Evolutionary conservation across 2,329 filamentous ascomycete genomes (phyloP).

Genomic region (Claviceps digitariae): DNA sequence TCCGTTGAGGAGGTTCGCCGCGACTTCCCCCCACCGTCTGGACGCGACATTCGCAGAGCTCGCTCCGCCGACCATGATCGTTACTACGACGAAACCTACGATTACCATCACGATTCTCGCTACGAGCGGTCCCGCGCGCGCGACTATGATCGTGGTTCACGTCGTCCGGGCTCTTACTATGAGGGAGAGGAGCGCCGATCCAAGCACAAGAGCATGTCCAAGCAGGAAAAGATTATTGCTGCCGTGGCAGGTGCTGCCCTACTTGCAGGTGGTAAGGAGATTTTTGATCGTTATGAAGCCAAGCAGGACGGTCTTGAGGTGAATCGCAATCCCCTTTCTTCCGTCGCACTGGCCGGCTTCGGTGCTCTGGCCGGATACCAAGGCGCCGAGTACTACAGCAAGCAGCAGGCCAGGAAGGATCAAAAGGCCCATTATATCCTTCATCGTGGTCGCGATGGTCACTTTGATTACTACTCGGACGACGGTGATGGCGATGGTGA

Average conservation of each 20-base stretch:
- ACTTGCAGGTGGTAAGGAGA: slow-evolving; percentile 51
- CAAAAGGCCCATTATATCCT: slow-evolving; percentile 39
- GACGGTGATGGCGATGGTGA: slow-evolving; percentile 26
- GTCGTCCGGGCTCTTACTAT: slow-evolving; percentile 34
- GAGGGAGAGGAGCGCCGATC: slow-evolving; percentile 43
- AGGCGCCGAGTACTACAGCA: slow-evolving; percentile 49
- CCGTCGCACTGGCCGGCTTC: slow-evolving; percentile 48
- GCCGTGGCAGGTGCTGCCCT: slow-evolving; percentile 52
- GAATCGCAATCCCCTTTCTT: slow-evolving; percentile 44
- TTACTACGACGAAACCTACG: slow-evolving; percentile 41
- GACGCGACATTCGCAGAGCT: slow-evolving; percentile 42
- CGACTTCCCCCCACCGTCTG: slow-evolving; percentile 63
- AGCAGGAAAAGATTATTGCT: slow-evolving; percentile 53
- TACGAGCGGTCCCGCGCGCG: slow-evolving; percentile 17
- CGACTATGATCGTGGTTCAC: slow-evolving; percentile 24
- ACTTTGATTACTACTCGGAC: slow-evolving; percentile 44
- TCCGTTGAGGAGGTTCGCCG: slow-evolving; percentile 72
- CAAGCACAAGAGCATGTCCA: slow-evolving; percentile 37
- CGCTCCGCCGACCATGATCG: slow-evolving; percentile 46
- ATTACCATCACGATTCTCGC: slow-evolving; percentile 33
- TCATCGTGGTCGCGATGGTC: slow-evolving; percentile 40
- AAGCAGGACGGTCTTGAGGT: slow-evolving; percentile 35
- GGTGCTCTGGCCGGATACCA: slow-evolving; percentile 51
- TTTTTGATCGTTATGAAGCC: slow-evolving; percentile 49
- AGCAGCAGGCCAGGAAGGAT: slow-evolving; percentile 43